Evolutionary conservation across 2,329 filamentous ascomycete genomes (phyloP).

Genomic region (Pseudocercospora pini-densiflorae): DNA sequence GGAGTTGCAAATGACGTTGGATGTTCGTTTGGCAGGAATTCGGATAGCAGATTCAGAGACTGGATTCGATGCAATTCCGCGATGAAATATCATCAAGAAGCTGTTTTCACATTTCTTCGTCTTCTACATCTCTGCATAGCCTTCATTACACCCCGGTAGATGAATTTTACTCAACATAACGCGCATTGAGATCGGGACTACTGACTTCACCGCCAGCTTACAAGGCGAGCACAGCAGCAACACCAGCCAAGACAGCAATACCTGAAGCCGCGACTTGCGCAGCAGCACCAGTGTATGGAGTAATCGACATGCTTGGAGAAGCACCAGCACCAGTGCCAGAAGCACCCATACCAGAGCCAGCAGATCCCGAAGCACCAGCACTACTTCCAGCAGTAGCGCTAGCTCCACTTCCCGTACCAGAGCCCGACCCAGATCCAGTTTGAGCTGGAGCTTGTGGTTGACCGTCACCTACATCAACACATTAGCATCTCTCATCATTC

Average conservation of each 20-base stretch:
- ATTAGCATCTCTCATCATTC: background rate
- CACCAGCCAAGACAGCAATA: constrained; percentile 6
- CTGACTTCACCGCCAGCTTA: background rate
- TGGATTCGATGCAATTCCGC: too few relatives aligned
- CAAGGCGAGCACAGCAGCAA: constrained; percentile 15
- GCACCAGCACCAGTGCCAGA: constrained; percentile 8
- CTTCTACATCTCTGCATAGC: background rate
- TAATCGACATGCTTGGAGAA: background rate
- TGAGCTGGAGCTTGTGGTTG: constrained; percentile 12
- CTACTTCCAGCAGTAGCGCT: background rate
- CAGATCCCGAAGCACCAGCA: background rate
- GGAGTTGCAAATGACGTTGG: background rate
- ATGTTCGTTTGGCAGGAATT: background rate
- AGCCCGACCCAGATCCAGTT: background rate
- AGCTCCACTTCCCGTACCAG: background rate
- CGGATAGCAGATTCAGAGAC: too few relatives aligned
- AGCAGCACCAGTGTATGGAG: constrained; percentile 18
- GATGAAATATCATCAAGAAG: too few relatives aligned
- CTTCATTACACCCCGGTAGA: background rate
- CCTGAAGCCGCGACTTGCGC: constrained; percentile 10
- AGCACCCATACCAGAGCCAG: background rate
- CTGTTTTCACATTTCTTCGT: too few relatives aligned
- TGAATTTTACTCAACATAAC: background rate
- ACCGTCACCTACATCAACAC: background rate
- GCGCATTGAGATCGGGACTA: too few relatives aligned